phyloP scores from a whole-genome alignment of 2,329 filamentous ascomycete genomes.

The Knufia fluminis region DNA sequence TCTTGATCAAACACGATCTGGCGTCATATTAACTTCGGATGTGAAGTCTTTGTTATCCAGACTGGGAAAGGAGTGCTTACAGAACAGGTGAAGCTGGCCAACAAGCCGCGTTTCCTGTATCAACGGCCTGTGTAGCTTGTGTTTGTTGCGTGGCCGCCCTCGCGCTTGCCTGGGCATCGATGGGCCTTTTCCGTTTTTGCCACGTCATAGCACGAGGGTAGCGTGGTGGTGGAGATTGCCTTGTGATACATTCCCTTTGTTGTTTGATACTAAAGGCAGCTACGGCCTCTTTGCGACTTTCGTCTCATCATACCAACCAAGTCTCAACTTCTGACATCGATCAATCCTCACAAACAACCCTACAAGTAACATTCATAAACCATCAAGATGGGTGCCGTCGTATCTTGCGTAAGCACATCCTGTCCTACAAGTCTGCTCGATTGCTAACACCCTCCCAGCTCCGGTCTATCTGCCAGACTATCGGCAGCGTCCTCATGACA shows the following conservation, averaged over 20 bases:
- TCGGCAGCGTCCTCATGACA: conserved; percentile 58
- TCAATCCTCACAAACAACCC: conserved; percentile 4
- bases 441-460: conserved; percentile 37
- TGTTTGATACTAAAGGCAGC: conserved; percentile 3
- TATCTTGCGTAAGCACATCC: conserved; percentile 63
- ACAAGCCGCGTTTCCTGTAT: not conserved
- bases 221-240: conserved; percentile 5
- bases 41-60: not conserved
- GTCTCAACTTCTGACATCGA: conserved; percentile 8
- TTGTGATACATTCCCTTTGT: not conserved
- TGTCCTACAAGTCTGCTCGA: not conserved
- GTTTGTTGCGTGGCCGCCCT: not conserved
- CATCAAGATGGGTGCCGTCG: conserved; percentile 66
- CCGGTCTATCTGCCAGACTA: conserved; percentile 49
- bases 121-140: not conserved
- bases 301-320: not conserved
- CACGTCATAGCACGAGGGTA: not conserved
- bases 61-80: not conserved
- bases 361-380: conserved; percentile 13
- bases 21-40: not conserved
- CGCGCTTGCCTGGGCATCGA: not conserved
- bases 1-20: conserved; percentile 1
- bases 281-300: not conserved
- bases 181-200: not conserved
- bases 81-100: conserved; percentile 1